phyloP scores from a whole-genome alignment of 768 basidiomycete species.

The Pleurotus sapidus region DNA sequence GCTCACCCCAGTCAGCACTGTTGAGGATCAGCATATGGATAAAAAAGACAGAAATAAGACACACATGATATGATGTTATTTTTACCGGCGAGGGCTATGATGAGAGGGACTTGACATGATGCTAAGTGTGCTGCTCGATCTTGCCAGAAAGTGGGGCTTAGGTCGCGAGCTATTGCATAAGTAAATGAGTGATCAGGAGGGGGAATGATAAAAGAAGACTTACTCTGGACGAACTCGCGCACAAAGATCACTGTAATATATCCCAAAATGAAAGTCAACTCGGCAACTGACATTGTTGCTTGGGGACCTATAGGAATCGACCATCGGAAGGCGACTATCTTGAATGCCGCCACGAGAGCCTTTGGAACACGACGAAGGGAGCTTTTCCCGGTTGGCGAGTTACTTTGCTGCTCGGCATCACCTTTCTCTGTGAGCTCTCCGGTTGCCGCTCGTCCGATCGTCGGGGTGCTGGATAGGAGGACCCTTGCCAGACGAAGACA shows the following conservation, averaged over 20 bases:
- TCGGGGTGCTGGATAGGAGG: constrained; percentile 7
- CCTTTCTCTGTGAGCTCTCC: constrained; percentile 13
- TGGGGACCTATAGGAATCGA: constrained; percentile 40
- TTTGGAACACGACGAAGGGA: constrained; percentile 25
- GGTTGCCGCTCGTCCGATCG: constrained; percentile 1
- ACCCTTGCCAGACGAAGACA: constrained; percentile 24
- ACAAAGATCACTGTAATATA: constrained; percentile 44
- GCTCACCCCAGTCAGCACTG: constrained; percentile 49
- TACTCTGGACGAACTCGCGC: constrained; percentile 45
- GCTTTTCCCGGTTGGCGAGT: background rate
- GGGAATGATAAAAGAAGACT: constrained; percentile 16
- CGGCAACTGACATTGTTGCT: constrained; percentile 33
- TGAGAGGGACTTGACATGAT: constrained; percentile 45
- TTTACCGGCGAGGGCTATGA: constrained; percentile 54
- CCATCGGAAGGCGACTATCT: constrained; percentile 47
- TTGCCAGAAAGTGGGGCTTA: constrained; percentile 30
- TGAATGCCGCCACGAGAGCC: constrained; percentile 41
- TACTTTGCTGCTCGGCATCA: constrained; percentile 17
- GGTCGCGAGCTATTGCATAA: constrained; percentile 25
- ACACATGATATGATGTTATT: constrained; percentile 55
- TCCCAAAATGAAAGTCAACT: constrained; percentile 41
- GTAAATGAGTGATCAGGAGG: constrained; percentile 15
- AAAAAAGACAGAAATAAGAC: background rate
- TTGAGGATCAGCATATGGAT: background rate
- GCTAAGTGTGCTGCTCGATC: constrained; percentile 39